A percentile compares a stretch with the other conserved stretches of the same genome.
Evolutionary conservation across 345 rosid species (phyloP).

Genomic region (Corchorus olitorius): DNA sequence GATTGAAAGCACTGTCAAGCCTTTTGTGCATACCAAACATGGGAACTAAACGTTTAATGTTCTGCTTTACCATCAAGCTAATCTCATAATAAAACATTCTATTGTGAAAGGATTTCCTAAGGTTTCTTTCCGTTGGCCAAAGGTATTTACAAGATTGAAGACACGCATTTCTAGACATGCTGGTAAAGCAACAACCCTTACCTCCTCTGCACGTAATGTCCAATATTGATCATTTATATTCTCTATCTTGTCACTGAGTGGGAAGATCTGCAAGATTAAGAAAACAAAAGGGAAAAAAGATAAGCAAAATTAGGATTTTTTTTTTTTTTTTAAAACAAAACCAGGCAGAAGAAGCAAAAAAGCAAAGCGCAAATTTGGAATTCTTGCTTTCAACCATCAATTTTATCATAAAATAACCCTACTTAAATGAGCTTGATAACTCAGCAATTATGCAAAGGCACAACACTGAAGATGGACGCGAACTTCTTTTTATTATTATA

Average conservation of each 20-base stretch:
- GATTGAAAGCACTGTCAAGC: not conserved
- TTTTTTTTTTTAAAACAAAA: not conserved
- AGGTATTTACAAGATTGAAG: not conserved
- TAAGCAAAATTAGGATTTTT: not conserved
- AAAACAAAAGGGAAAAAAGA: not conserved
- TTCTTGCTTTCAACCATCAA: not conserved
- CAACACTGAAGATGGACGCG: not conserved
- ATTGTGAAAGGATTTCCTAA: not conserved
- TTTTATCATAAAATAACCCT: not conserved
- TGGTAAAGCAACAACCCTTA: constrained; percentile 19
- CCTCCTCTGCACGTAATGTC: constrained; percentile 86
- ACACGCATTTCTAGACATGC: not conserved
- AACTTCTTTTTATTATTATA: too few species aligned
- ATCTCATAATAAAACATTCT: not conserved
- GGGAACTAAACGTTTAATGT: not conserved
- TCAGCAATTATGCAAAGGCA: not conserved
- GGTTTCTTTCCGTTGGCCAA: too few species aligned
- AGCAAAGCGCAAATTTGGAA: not conserved
- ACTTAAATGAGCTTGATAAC: not conserved
- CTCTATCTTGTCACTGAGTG: constrained; percentile 66
- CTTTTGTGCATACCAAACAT: not conserved
- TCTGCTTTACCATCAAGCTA: not conserved
- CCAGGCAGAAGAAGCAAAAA: not conserved
- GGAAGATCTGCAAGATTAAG: constrained; percentile 57
- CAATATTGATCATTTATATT: constrained; percentile 81